These are phyloP conservation scores for Stentor roeselii DNA, from an alignment of 73 alveolate species.

Conservation along the genomic window DNA sequence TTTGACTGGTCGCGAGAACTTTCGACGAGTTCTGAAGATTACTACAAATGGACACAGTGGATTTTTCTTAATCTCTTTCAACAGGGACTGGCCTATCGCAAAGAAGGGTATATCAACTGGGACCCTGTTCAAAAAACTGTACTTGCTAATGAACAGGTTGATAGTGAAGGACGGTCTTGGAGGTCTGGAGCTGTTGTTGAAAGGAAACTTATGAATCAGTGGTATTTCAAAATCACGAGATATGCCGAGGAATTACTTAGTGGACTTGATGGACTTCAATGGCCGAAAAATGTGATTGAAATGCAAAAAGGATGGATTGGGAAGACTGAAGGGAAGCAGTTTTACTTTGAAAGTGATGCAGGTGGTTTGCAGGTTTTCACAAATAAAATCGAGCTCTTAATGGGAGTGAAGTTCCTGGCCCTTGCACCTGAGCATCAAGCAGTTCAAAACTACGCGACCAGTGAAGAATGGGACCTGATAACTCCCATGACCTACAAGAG, in stretches of 20 bases:
- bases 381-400: slow-evolving; percentile 52
- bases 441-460: background rate
- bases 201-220: slow-evolving; percentile 44
- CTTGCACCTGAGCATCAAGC: slow-evolving; percentile 47
- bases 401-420: slow-evolving; percentile 55
- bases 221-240: slow-evolving; percentile 59
- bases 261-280: slow-evolving; percentile 42
- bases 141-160: slow-evolving; percentile 69
- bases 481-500: background rate
- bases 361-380: slow-evolving; percentile 35
- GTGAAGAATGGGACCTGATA: slow-evolving; percentile 15
- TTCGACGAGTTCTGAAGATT: slow-evolving; percentile 42
- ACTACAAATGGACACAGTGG: slow-evolving; percentile 64
- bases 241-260: slow-evolving; percentile 46
- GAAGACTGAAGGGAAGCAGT: slow-evolving; percentile 43
- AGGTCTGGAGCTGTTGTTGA: slow-evolving; percentile 68
- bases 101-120: slow-evolving; percentile 71
- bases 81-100: slow-evolving; percentile 62
- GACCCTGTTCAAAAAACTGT: slow-evolving; percentile 67
- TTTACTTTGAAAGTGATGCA: slow-evolving; percentile 30
- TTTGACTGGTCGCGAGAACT: slow-evolving; percentile 68
- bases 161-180: slow-evolving; percentile 59
- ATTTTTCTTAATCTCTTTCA: slow-evolving; percentile 43
- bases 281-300: slow-evolving; percentile 62
- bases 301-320: slow-evolving; percentile 76